Evolutionary conservation across 1,284 basidiomycete species (phyloP).

Genomic region (Leccinum pachyderme): DNA sequence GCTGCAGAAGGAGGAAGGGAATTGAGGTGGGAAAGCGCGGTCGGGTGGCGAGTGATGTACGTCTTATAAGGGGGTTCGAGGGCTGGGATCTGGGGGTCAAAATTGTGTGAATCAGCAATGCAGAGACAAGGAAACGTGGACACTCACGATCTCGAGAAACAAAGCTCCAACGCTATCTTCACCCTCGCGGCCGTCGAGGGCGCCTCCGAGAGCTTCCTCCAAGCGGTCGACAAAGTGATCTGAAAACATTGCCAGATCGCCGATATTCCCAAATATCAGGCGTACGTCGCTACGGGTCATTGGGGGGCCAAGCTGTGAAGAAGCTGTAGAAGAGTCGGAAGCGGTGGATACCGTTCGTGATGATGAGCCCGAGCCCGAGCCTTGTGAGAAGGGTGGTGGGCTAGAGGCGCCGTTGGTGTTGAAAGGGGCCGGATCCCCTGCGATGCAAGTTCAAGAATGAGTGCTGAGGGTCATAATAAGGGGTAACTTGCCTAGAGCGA

Average conservation of each 20-base stretch:
- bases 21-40: slow-evolving; percentile 70
- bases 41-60: slow-evolving; percentile 86
- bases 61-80: slow-evolving; percentile 79
- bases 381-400: slow-evolving; percentile 32
- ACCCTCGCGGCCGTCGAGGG: slow-evolving; percentile 47
- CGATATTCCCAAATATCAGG: slow-evolving; percentile 68
- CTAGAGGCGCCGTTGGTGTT: slow-evolving; percentile 30
- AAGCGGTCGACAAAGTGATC: slow-evolving; percentile 53
- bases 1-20: slow-evolving; percentile 52
- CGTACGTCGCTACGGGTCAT: slow-evolving; percentile 68
- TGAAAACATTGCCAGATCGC: slow-evolving; percentile 64
- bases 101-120: slow-evolving; percentile 1
- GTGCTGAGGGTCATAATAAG: slow-evolving; percentile 2
- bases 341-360: slow-evolving; percentile 31
- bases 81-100: slow-evolving; percentile 57
- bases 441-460: slow-evolving; percentile 12
- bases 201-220: slow-evolving; percentile 46
- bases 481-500: slow-evolving; percentile 58
- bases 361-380: slow-evolving; percentile 33
- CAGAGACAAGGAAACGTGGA: slow-evolving; percentile 3
- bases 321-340: slow-evolving; percentile 42
- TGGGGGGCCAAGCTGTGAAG: slow-evolving; percentile 46
- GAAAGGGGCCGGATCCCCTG: slow-evolving; percentile 48
- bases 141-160: slow-evolving; percentile 69
- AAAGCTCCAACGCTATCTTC: slow-evolving; percentile 76